Conservation (phyloP, 768 basidiomycete genomes). For the Pisolithus marmoratus region DNA sequence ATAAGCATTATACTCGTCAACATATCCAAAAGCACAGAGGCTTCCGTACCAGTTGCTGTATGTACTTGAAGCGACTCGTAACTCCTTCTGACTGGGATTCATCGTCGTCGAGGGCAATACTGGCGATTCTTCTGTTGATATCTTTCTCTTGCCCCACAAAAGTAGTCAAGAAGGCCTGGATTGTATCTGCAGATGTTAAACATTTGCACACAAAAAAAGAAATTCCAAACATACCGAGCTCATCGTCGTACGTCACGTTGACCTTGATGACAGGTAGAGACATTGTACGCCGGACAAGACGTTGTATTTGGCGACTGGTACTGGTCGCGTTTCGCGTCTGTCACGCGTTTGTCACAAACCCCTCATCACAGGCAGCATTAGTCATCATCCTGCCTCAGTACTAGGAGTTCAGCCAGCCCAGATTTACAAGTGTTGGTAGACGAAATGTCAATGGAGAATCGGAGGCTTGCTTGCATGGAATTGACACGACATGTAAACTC, state of each 20-base stretch:
- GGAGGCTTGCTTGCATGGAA: too few species aligned
- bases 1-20: slow-evolving; percentile 9
- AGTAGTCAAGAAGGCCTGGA: slow-evolving; percentile 63
- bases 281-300: slow-evolving; percentile 39
- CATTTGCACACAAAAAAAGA: neutral
- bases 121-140: slow-evolving; percentile 58
- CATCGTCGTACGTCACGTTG: slow-evolving; percentile 61
- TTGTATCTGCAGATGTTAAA: slow-evolving; percentile 45
- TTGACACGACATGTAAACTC: too few species aligned
- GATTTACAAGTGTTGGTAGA: too few species aligned
- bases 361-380: too few species aligned
- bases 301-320: slow-evolving; percentile 13
- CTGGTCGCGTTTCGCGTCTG: slow-evolving; percentile 14
- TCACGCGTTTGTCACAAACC: slow-evolving; percentile 24
- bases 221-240: slow-evolving; percentile 47
- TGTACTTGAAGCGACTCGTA: slow-evolving; percentile 62
- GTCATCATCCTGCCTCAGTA: too few species aligned
- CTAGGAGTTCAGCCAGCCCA: too few species aligned
- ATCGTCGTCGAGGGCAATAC: slow-evolving; percentile 60
- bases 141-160: slow-evolving; percentile 65
- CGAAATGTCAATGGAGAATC: too few species aligned
- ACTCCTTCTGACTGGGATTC: slow-evolving; percentile 30
- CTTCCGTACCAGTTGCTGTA: slow-evolving; percentile 69
- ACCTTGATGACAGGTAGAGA: slow-evolving; percentile 58
- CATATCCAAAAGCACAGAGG: slow-evolving; percentile 13